These are phyloP conservation scores for Trametes gibbosa DNA, from an alignment of 768 basidiomycete genomes.

Conservation along the genomic window DNA sequence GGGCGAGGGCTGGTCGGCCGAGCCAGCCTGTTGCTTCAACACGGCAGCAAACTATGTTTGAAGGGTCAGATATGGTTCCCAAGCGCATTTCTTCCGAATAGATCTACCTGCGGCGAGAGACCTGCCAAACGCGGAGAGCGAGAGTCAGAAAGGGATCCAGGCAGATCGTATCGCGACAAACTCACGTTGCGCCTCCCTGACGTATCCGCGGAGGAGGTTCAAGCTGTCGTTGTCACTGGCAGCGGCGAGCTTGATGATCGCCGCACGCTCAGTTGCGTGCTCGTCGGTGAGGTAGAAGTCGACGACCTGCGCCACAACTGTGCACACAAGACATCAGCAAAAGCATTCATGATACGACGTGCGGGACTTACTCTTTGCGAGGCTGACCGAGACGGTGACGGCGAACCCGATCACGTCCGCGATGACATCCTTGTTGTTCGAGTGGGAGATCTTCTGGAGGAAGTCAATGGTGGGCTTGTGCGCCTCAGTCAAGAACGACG, in stretches of 20 bases:
- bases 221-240: conserved; percentile 32
- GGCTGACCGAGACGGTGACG: conserved; percentile 45
- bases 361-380: conserved; percentile 38
- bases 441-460: conserved; percentile 35
- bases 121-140: conserved; percentile 33
- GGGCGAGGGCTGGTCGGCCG: conserved; percentile 42
- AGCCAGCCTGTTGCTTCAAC: conserved; percentile 31
- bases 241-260: conserved; percentile 37
- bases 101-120: conserved; percentile 29
- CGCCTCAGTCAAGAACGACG: conserved; percentile 5
- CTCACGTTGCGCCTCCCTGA: conserved; percentile 50
- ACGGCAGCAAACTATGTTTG: conserved; percentile 32
- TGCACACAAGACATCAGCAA: neutral
- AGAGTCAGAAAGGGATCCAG: no score
- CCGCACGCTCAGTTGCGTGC: conserved; percentile 37
- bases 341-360: neutral
- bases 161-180: neutral
- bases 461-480: conserved; percentile 40
- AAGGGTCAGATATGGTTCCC: neutral
- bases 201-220: conserved; percentile 45
- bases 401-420: conserved; percentile 46
- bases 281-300: conserved; percentile 51
- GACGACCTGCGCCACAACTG: conserved; percentile 46
- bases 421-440: conserved; percentile 41
- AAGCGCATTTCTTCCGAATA: no score